Base-by-base conservation (phyloP, 169 alveolate species). In the Perkinsus olseni region DNA sequence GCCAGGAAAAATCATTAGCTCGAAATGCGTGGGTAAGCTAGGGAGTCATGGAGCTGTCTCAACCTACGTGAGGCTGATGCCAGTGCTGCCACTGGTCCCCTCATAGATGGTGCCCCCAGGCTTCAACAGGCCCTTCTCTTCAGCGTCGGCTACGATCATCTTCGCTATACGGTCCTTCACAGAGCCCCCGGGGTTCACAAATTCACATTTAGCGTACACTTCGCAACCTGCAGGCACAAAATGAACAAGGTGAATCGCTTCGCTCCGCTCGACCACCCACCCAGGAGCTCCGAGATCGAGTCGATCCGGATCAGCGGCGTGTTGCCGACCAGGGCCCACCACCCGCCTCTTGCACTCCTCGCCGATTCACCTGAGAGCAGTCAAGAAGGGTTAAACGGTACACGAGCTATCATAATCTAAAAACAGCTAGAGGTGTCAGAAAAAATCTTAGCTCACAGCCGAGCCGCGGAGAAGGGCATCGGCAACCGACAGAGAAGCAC, bases 161-260 rank as follows among this genome's bases (percentile, higher is more conserved):
- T 90, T 48, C 34, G 97, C 97, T 34, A 91, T 93, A 74, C 97
- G 94, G 93, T 95, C 96, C 93, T 96, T 96, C n/a, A 93, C 96
- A 21, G 95, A 92, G 11, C 97, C 97, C 24, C 95, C 94, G 40
- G 96, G 97, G 50, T 96, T 96, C 38, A 95, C 91, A 74, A 92
- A 95, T 48, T 96, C 97, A 50, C 94, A 94, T 93, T 96, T 96
- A 0, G 95, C 96, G 82, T 38, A 91, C 21, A 95, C 94, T 74
- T 50, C 92, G n/a, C 91, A 94, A 74, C 94, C 94, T 62, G 31
- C 28, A 13, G 34, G 6, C 24, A 45, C 24, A 45, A 45, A 45
- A 45, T 45, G 62, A 10, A 17, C 24, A 45, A 45, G 24, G 17
- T 17, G 92, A 45, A 45, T 10, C 62, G 62, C 62, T 45, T 45